Evolutionary conservation across 2,329 filamentous ascomycete species (phyloP), one percentile per base, ranked within the genome.

Genomic region (Teratosphaeria gauchensis): DNA sequence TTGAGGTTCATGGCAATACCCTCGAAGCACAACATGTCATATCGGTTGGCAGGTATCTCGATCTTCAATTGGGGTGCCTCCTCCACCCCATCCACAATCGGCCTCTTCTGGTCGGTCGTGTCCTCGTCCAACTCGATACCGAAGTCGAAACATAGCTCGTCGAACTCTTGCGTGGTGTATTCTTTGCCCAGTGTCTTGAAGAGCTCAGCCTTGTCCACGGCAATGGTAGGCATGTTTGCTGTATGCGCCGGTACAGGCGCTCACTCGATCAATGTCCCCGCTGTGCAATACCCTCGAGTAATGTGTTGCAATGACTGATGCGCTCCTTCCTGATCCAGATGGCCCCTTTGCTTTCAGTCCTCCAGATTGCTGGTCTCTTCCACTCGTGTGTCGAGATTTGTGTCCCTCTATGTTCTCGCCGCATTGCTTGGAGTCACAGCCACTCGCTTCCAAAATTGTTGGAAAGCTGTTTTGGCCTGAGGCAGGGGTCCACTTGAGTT

Each of bases 41-140:
- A 88, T 76, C 83, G 77, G 77, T 97, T 97, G 70, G 94, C 92
- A 63, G 92, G 91, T 69, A 97, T 95, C 75, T 97, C 92, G 72
- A 99, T 97, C 82, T 96, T 96, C 70, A 97, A 84, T 77, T 97
- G 90, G 58, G 94, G 87, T 56, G 90, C 84, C 76, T 95, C 90
- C 75, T 95, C 88, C 66, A 87, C 84, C 72, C 88, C 88, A 77
- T 90, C 82, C 69, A 89, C 55, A 59, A 88, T 78, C 33, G 89
- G 88, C 53, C 89, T 81, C 64, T 90, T 85, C 59, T 84, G 81
- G 69, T 89, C 81, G 66, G 90, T 87, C 55, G 89, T 94, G 64
- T 99, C 94, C 78, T 97, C 92, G 78, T 99, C 94, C 67, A 99
- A 84, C 76, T 99, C 94, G 72, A 99, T 95, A 78, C 92, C 92